Conservation (phyloP, 164 flowering plant species). For the Warburgia ugandensis region DNA sequence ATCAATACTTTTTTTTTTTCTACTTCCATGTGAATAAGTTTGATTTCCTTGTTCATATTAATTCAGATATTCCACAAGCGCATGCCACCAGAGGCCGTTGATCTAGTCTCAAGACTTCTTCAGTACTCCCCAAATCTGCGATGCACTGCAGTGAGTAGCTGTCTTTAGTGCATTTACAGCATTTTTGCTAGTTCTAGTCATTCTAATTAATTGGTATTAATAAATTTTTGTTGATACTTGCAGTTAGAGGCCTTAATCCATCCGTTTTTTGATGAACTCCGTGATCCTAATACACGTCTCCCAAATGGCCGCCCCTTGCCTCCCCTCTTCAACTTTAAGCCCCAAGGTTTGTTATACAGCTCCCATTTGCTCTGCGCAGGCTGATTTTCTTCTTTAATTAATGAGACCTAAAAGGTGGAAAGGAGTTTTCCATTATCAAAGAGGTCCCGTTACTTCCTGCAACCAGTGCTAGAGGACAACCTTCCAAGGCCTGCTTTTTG, state of each 20-base stretch:
- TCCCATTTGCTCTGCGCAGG: no score
- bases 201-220: no score
- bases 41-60: background rate
- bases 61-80: constrained; percentile 76
- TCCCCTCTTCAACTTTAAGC: constrained; percentile 31
- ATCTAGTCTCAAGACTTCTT: constrained; percentile 91
- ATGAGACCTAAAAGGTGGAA: no score
- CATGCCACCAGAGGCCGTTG: constrained; percentile 92
- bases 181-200: no score
- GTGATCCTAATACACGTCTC: constrained; percentile 29
- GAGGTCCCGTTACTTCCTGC: no score
- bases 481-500: no score
- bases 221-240: no score
- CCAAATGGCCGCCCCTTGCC: constrained; percentile 34
- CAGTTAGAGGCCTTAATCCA: constrained; percentile 30
- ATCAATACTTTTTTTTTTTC: background rate
- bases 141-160: constrained; percentile 81
- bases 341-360: constrained; percentile 21
- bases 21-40: background rate
- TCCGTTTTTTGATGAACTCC: constrained; percentile 31
- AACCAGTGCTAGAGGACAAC: no score
- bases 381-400: no score
- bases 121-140: constrained; percentile 92
- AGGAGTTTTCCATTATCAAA: no score
- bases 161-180: no score